These are phyloP conservation scores for Fusarium aywerte DNA, from an alignment of 2,329 filamentous ascomycete genomes.

Conservation along the genomic window DNA sequence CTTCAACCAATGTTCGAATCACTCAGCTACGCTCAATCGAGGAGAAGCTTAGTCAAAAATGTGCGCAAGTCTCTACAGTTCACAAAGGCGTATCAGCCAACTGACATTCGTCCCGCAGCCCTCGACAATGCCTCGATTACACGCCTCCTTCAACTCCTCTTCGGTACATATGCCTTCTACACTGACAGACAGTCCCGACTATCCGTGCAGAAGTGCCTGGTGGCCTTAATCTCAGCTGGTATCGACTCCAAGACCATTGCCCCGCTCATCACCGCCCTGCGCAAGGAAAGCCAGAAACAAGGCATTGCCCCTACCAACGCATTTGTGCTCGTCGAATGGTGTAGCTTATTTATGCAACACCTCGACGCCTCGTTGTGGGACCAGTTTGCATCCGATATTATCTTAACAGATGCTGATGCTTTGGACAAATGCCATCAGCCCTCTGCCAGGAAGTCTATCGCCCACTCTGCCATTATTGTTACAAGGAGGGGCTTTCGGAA, in stretches of 20 bases:
- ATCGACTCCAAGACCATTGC: constrained; percentile 67
- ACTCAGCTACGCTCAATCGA: constrained; percentile 65
- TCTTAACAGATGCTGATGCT: constrained; percentile 75
- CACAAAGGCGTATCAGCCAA: constrained; percentile 14
- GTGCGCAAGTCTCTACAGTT: constrained; percentile 53
- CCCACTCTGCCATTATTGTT: constrained; percentile 78
- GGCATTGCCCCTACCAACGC: constrained; percentile 82
- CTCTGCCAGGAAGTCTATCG: constrained; percentile 71
- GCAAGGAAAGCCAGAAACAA: constrained; percentile 78
- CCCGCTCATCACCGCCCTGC: constrained; percentile 73
- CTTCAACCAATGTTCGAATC: constrained; percentile 68
- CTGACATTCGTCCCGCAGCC: constrained; percentile 51
- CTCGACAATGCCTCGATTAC: constrained; percentile 62
- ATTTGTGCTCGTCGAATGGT: constrained; percentile 93
- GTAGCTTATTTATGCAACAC: constrained; percentile 79
- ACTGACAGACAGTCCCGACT: constrained; percentile 84
- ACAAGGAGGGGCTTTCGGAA: constrained; percentile 83
- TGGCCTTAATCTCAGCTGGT: constrained; percentile 70
- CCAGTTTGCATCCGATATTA: constrained; percentile 71
- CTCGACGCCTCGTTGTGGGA: constrained; percentile 72
- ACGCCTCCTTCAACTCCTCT: constrained; percentile 75
- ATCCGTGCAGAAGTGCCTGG: constrained; percentile 84
- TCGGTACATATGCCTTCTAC: constrained; percentile 89
- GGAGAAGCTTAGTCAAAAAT: constrained; percentile 65
- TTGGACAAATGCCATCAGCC: constrained; percentile 81